Evolutionary conservation across 148 eudicot species (phyloP), one percentile per base, ranked within the genome.

Genomic region (Gaultheria prostrata): DNA sequence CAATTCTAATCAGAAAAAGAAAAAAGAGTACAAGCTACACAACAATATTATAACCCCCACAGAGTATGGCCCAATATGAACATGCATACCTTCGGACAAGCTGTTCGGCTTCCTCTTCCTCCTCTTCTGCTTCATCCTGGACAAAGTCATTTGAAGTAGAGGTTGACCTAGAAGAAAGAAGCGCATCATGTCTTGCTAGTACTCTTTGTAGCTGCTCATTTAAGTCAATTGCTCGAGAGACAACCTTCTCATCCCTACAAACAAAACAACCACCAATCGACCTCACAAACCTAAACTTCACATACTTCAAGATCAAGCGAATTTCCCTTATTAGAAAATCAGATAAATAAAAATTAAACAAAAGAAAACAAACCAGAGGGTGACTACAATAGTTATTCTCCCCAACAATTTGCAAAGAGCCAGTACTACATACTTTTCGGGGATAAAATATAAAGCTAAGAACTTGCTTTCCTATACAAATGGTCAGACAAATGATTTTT

Each of bases 51-150:
- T 4, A 20, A 6, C 65, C 83, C 50, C 77, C 65, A 39, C 17
- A 39, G n/a, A 20, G 18, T 30, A 53, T 45, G 30, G 33, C 15
- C 39, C n/a, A 46, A 18, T 35, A 59, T 14, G 77, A 82, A 28
- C 26, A 43, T 57, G 78, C 80, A 43, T 85, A 97, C 99, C 98
- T 89, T 63, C 90, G 93, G 85, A 94, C 89, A 85, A 93, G 98
- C 89, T 94, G 98, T 71, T 92, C 98, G 7, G 93, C 86, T 81
- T 93, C 97, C 82, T 94, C 98, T 84, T 93, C 93, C 80, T 88
- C 95, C 50, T 67, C 72, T 30, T 89, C 95, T 33, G 73, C 87
- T 72, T 91, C 93, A 78, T 87, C 95, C 78, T 80, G 89, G 77
- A 83, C 84, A 69, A 83, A 33, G 63, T 83, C 91, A 87, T 86